Base-by-base conservation (phyloP, 768 basidiomycete genomes). In the Hygrocybe coccinea region DNA sequence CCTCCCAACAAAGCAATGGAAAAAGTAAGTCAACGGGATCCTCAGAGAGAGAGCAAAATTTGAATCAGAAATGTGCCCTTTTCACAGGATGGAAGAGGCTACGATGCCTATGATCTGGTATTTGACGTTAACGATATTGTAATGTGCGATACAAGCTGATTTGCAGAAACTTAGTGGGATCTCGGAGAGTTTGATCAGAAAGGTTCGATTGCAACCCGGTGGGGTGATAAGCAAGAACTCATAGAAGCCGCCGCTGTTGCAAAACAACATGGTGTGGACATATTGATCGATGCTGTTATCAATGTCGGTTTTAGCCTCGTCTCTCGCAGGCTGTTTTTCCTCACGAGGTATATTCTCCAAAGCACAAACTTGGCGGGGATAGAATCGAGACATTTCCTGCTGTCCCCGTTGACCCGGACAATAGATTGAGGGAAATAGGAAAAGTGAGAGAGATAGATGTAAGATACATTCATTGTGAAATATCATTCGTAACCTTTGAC, bases 361-460 rank as follows among this genome's bases (percentile, higher is more conserved):
- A 91, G 89, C 88, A 91, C 64, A 89, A 93, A 73, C 72, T 91
- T 37, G 94, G 94, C 35, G 94, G 83, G 11, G 94, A 97, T 68
- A 75, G 83, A 62, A 62, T 69, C 8, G 94, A 97, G 71, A 72
- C 65, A 0, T 86, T 91, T 67, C 60, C 70, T 8, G 93, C 84
- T 11, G 80, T 87, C 8, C 85, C 83, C 24, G 89, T 91, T 8
- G 82, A 89, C 57, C 71, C 83, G 5, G 63, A 82, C 19, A 83
- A 95, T 65, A 78, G 94, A 1, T 70, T 83, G 21, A 82, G 80
- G 60, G 76, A 76, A 39, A 70, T 82, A 37, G 87, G 84, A 0
- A 79, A 77, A 10, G 71, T 74, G 50, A 75, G 79, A 67, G 75
- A 86, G 56, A 87, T 95, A 11, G 81, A 87, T 68, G 93, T 86